Percentiles rank a stretch among this genome's conserved stretches.
Evolutionary conservation across 371 early-diverging fungal genomes (phyloP).

Genomic region (Mucor mucedo): DNA sequence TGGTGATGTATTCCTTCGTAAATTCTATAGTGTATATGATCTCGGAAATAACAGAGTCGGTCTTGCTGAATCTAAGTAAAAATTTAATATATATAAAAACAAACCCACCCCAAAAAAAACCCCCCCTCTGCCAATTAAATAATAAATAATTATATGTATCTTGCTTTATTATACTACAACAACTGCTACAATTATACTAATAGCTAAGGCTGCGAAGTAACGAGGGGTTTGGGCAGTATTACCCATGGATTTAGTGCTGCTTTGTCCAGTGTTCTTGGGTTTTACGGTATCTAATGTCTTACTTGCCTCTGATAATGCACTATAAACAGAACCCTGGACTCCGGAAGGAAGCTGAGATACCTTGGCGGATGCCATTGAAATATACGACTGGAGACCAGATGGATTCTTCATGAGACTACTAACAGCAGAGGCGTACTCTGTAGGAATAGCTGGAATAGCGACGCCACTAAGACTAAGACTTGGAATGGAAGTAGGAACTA

Average conservation of each 20-base stretch:
- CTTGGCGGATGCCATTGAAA: slow-evolving; percentile 17
- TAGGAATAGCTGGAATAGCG: slow-evolving; percentile 5
- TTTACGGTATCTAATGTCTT: slow-evolving; percentile 8
- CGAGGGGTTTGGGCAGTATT: neutral
- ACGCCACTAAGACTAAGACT: neutral
- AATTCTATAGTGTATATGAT: slow-evolving; percentile 91
- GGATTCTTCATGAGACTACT: slow-evolving; percentile 19
- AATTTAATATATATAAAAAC: neutral
- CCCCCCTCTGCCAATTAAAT: neutral
- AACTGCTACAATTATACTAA: neutral
- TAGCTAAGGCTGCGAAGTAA: neutral
- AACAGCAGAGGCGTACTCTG: slow-evolving; percentile 1
- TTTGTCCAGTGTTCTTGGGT: neutral
- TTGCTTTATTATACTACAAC: neutral
- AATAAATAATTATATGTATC: neutral
- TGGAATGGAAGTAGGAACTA: slow-evolving; percentile 2
- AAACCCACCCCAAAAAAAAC: too few relatives aligned
- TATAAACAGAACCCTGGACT: slow-evolving; percentile 19
- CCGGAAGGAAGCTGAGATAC: slow-evolving; percentile 15
- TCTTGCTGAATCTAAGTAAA: slow-evolving; percentile 53
- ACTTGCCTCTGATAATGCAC: slow-evolving; percentile 16
- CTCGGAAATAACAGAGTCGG: slow-evolving; percentile 88
- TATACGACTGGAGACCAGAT: slow-evolving; percentile 11
- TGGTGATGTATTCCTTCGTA: slow-evolving; percentile 93
- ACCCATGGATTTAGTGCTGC: neutral